phyloP scores from a whole-genome alignment of 2,329 filamentous ascomycete species.

The Aaosphaeria arxii region DNA sequence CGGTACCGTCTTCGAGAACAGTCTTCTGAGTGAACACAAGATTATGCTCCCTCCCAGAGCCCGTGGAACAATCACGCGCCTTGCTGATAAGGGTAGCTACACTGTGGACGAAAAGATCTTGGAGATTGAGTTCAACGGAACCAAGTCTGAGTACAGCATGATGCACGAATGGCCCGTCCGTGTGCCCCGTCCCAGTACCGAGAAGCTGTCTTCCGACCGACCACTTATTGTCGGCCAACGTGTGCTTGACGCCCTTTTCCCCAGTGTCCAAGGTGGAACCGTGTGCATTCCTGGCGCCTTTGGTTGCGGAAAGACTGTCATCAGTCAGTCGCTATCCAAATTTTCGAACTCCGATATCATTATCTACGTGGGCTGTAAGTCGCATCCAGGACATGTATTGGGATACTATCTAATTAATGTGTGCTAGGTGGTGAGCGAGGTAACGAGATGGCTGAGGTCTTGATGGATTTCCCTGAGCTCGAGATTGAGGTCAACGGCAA shows the following conservation, averaged over 20 bases:
- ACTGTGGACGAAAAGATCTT: slow-evolving; percentile 92
- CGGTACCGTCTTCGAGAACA: slow-evolving; percentile 94
- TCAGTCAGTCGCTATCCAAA: slow-evolving; percentile 96
- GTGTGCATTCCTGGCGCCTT: slow-evolving; percentile 98
- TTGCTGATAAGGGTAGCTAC: slow-evolving; percentile 85
- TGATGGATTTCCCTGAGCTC: slow-evolving; percentile 98
- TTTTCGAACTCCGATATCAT: slow-evolving; percentile 99
- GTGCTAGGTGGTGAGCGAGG: slow-evolving; percentile 72
- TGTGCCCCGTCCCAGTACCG: slow-evolving; percentile 85
- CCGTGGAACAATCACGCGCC: slow-evolving; percentile 86
- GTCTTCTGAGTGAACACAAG: slow-evolving; percentile 87
- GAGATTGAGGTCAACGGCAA: slow-evolving; percentile 91
- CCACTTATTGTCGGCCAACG: slow-evolving; percentile 96
- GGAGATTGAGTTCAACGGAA: slow-evolving; percentile 95
- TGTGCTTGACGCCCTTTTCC: slow-evolving; percentile 94
- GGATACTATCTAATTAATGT: background rate
- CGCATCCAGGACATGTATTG: slow-evolving; percentile 61
- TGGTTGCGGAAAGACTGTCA: slow-evolving; percentile 98
- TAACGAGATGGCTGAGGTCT: slow-evolving; percentile 99
- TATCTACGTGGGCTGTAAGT: slow-evolving; percentile 79
- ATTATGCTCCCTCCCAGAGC: slow-evolving; percentile 89
- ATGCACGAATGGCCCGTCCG: slow-evolving; percentile 99
- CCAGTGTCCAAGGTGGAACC: slow-evolving; percentile 93
- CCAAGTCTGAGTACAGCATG: slow-evolving; percentile 92
- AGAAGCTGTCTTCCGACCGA: slow-evolving; percentile 84